phyloP scores from a whole-genome alignment of 2,329 filamentous ascomycete species.

The Cyanodermella asteris region DNA sequence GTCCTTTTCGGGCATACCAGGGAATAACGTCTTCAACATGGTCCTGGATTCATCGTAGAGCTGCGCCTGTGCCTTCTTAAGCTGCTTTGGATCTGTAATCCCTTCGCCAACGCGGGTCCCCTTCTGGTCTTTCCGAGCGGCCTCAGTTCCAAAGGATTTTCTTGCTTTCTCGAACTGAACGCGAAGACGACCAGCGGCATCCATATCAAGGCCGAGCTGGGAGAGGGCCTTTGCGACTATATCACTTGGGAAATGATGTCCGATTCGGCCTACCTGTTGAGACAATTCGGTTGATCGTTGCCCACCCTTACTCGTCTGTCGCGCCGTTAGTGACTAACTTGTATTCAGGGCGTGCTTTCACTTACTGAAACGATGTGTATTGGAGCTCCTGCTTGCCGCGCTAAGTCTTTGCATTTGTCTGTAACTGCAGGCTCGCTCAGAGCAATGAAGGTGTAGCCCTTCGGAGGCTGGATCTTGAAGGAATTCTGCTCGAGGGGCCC shows the following conservation, averaged over 20 bases:
- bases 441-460: constrained; percentile 39
- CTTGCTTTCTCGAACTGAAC: too few relatives aligned
- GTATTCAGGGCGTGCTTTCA: constrained; percentile 7
- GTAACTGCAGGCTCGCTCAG: constrained; percentile 38
- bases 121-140: too few relatives aligned
- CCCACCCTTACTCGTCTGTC: constrained; percentile 26
- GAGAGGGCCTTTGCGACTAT: constrained; percentile 30
- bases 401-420: constrained; percentile 36
- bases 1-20: constrained; percentile 15
- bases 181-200: too few relatives aligned
- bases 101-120: too few relatives aligned
- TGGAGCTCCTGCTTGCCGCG: constrained; percentile 29
- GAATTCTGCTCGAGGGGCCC: constrained; percentile 29
- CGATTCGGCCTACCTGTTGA: constrained; percentile 38
- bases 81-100: too few relatives aligned
- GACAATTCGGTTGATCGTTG: constrained; percentile 31
- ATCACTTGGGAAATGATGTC: constrained; percentile 39
- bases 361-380: constrained; percentile 40
- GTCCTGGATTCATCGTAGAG: too few relatives aligned
- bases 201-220: constrained; percentile 4
- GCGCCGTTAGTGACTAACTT: constrained; percentile 2
- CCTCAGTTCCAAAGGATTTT: too few relatives aligned
- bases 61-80: too few relatives aligned
- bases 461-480: constrained; percentile 31
- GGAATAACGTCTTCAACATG: constrained; percentile 15